Evolutionary conservation across 352 stramenopile species (phyloP), one percentile per base, ranked within the genome.

Genomic region (Phytophthora fragariaefolia): DNA sequence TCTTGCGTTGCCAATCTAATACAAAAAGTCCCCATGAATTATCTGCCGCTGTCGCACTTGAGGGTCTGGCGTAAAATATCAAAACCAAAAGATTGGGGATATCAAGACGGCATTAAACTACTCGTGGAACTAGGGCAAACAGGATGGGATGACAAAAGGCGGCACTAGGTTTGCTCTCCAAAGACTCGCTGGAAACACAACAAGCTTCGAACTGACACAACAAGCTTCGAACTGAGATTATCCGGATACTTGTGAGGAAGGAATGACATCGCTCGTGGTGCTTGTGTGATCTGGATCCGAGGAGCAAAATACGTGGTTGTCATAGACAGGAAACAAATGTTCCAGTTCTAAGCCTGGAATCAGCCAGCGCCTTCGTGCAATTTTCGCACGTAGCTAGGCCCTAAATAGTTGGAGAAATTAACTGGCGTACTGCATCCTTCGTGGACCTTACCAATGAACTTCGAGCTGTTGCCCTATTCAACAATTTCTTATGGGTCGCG

Each of bases 11-110:
- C 36, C 20, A 6, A n/a, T 18, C 17, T 17, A 17, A 2, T n/a
- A 22, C 15, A 17, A 17, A 22, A 43, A n/a, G 0, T 2, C 12
- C 15, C 3, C 36, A 43, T 13, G 26, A 48, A 26, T n/a, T n/a
- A 17, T 24, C 42, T n/a, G 18, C 42, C 17, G 42, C 42, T 3
- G n/a, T 48, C 2, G 42, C 42, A 0, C 20, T 48, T 3, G 42
- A 18, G 18, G 12, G 42, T 26, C 42, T 48, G 2, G n/a, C 42
- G 18, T 7, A 26, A 6, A 13, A 48, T 8, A 48, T 26, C 20
- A 18, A 48, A 27, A 18, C 42, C 9, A 48, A 48, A n/a, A 48
- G 42, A n/a, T 48, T 26, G 42, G 42, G 26, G 18, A 48, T 48
- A 18, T 7, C 42, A 48, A 26, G 42, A 48, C 23, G 20, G 13